Evolutionary conservation across 768 basidiomycete species (phyloP).

Genomic region (Boletus sensibilis): DNA sequence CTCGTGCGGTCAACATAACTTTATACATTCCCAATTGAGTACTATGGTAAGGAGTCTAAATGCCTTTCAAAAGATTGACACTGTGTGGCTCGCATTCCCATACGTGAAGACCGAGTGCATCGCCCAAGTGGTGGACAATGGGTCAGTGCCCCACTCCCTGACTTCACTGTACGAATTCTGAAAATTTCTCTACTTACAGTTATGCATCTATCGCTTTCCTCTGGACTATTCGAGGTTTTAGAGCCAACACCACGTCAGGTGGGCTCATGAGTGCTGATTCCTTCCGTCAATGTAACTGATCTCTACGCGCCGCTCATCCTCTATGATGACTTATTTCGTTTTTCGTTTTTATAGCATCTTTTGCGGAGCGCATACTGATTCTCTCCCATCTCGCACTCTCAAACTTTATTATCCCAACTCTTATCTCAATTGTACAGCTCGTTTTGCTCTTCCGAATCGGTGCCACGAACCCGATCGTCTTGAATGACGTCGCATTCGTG

Average conservation of each 20-base stretch:
- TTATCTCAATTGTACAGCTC: slow-evolving; percentile 27
- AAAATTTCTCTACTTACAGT: slow-evolving; percentile 2
- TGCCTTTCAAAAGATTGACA: neutral
- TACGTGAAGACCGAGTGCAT: slow-evolving; percentile 33
- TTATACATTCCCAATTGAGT: slow-evolving; percentile 13
- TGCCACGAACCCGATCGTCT: neutral
- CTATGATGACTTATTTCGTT: neutral
- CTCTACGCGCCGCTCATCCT: neutral
- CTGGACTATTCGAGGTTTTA: slow-evolving; percentile 12
- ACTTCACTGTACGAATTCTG: neutral
- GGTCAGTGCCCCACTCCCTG: slow-evolving; percentile 3
- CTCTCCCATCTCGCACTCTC: slow-evolving; percentile 27
- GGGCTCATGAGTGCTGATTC: neutral
- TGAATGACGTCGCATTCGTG: neutral
- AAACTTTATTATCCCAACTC: slow-evolving; percentile 29
- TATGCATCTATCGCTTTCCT: slow-evolving; percentile 28
- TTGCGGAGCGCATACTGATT: slow-evolving; percentile 14
- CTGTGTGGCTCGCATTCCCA: slow-evolving; percentile 20
- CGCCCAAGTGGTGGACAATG: slow-evolving; percentile 29
- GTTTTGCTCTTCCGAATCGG: slow-evolving; percentile 21
- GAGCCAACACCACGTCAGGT: neutral
- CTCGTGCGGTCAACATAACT: slow-evolving; percentile 16
- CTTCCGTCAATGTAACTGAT: slow-evolving; percentile 1
- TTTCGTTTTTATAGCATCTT: slow-evolving; percentile 5
- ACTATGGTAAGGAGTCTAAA: neutral